These are phyloP conservation scores for Aspergillus unguis DNA, from an alignment of 2,329 filamentous ascomycete species.

Conservation along the genomic window DNA sequence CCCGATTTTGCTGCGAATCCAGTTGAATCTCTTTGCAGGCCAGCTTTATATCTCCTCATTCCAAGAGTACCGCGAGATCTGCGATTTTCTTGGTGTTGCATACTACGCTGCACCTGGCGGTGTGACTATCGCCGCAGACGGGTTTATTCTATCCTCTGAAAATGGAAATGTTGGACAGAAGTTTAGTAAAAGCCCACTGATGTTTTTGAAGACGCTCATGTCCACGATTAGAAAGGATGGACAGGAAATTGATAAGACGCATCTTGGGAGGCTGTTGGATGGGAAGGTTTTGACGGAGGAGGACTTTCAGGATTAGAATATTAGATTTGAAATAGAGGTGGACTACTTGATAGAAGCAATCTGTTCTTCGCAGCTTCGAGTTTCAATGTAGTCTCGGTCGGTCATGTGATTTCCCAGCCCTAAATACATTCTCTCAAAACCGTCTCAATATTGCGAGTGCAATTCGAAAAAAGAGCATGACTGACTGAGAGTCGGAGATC, in stretches of 20 bases:
- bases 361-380: too few relatives aligned
- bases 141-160: slow-evolving; percentile 19
- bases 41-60: slow-evolving; percentile 60
- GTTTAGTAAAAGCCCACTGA: slow-evolving; percentile 41
- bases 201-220: slow-evolving; percentile 40
- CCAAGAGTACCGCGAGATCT: slow-evolving; percentile 50
- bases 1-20: slow-evolving; percentile 34
- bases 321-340: too few relatives aligned
- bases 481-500: too few relatives aligned
- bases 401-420: too few relatives aligned
- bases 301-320: slow-evolving; percentile 9
- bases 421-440: too few relatives aligned
- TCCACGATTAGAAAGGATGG: slow-evolving; percentile 35
- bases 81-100: slow-evolving; percentile 19
- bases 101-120: slow-evolving; percentile 17
- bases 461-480: too few relatives aligned
- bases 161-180: background rate
- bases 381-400: too few relatives aligned
- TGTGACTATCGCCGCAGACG: slow-evolving; percentile 28
- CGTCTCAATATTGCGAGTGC: too few relatives aligned
- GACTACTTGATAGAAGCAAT: too few relatives aligned
- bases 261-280: slow-evolving; percentile 44
- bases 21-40: slow-evolving; percentile 66
- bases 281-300: slow-evolving; percentile 22
- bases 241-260: slow-evolving; percentile 42